phyloP scores from a whole-genome alignment of 352 stramenopile species.

The Phytophthora macrochlamydospora region DNA sequence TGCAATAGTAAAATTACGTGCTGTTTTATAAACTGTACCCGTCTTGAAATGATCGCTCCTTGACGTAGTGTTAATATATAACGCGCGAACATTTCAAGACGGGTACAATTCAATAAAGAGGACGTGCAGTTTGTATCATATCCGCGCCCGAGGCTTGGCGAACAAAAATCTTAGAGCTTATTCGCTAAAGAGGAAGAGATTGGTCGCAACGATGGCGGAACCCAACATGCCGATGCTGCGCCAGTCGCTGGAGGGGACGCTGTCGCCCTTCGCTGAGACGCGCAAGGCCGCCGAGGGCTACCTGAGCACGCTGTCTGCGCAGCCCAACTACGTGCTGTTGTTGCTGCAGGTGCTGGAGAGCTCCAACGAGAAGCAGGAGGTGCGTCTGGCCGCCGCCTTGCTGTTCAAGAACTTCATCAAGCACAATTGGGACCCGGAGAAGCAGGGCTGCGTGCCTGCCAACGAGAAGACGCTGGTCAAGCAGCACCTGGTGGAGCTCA shows the following conservation, averaged over 20 bases:
- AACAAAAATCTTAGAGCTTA: no score
- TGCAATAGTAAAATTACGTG: no score
- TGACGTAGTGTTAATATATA: no score
- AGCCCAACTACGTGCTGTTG: constrained; percentile 76
- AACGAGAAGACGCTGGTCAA: constrained; percentile 96
- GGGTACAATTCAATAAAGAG: no score
- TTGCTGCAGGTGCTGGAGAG: constrained; percentile 81
- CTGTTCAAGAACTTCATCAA: constrained; percentile 99
- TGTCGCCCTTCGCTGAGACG: constrained; percentile 73
- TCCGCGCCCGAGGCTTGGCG: no score
- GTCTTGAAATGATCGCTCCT: no score
- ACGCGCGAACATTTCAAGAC: no score
- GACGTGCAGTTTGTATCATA: no score
- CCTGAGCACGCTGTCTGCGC: constrained; percentile 56
- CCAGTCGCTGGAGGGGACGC: constrained; percentile 75
- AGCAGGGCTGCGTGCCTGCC: constrained; percentile 66
- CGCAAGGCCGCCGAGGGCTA: constrained; percentile 76
- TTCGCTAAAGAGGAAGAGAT: not conserved
- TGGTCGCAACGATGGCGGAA: constrained; percentile 51
- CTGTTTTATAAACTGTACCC: no score
- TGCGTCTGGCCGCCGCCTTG: constrained; percentile 75
- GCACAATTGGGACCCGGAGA: constrained; percentile 95
- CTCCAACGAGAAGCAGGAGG: constrained; percentile 56
- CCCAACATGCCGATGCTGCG: constrained; percentile 72
- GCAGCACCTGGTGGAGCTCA: constrained; percentile 98